These are phyloP conservation scores for Oxyria digyna DNA, from an alignment of 148 eudicot genomes.

Conservation along the genomic window DNA sequence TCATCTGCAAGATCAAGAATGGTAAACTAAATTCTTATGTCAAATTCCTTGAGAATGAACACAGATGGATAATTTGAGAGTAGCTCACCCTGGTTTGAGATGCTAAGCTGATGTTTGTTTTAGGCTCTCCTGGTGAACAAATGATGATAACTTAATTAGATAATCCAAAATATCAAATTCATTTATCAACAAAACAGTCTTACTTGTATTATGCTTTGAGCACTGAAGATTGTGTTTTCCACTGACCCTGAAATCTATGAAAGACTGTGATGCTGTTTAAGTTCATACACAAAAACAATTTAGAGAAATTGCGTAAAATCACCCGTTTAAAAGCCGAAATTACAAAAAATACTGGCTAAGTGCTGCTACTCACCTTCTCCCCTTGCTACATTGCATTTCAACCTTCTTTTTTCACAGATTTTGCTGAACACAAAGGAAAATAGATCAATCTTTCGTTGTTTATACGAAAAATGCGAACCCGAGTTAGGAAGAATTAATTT, in stretches of 20 bases:
- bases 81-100: background rate
- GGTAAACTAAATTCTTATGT: background rate
- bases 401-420: background rate
- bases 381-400: background rate
- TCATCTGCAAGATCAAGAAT: background rate
- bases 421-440: background rate
- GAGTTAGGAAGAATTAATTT: background rate
- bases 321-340: background rate
- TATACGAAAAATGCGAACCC: background rate
- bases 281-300: background rate
- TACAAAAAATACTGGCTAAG: background rate
- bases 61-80: background rate
- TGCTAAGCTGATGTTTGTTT: background rate
- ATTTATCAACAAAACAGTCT: background rate
- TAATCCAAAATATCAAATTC: background rate
- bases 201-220: background rate
- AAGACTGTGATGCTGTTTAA: background rate
- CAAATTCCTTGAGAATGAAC: background rate
- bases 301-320: background rate
- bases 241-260: slow-evolving; percentile 1
- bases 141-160: background rate
- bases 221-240: background rate
- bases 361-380: background rate
- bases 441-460: background rate
- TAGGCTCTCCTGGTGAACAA: background rate